phyloP scores from a whole-genome alignment of 2,329 filamentous ascomycete species.

The Berkeleyomyces basicola region DNA sequence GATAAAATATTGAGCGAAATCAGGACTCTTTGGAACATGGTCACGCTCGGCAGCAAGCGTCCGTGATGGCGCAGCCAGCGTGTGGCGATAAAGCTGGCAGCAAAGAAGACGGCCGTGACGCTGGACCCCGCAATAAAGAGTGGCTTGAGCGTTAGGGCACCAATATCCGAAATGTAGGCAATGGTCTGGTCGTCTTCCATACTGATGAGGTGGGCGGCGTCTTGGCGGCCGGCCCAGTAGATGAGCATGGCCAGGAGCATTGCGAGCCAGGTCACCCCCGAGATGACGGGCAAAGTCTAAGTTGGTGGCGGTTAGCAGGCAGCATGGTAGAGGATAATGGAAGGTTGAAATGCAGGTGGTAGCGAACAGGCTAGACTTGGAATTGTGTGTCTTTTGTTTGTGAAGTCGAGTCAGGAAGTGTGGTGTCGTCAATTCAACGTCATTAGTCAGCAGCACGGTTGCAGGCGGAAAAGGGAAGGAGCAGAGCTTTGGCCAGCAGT shows the following conservation, averaged over 20 bases:
- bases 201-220: constrained; percentile 40
- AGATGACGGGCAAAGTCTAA: constrained; percentile 51
- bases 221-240: constrained; percentile 44
- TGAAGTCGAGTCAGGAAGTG: background rate
- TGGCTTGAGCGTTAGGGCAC: constrained; percentile 47
- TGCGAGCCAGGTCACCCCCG: constrained; percentile 45
- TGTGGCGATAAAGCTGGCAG: constrained; percentile 65
- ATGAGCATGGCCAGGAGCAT: constrained; percentile 55
- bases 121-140: constrained; percentile 59
- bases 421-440: background rate
- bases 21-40: constrained; percentile 44
- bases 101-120: constrained; percentile 62
- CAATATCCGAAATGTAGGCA: constrained; percentile 57
- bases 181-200: constrained; percentile 44
- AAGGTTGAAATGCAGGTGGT: background rate
- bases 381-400: background rate
- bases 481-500: background rate
- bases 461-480: background rate
- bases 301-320: background rate
- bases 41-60: constrained; percentile 58
- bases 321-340: background rate
- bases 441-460: background rate
- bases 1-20: constrained; percentile 45
- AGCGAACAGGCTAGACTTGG: background rate
- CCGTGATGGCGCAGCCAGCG: constrained; percentile 72